Evolutionary conservation across 106 monocot genomes (phyloP), one percentile per base, ranked within the genome.

Genomic region (Dioscorea dumetorum): DNA sequence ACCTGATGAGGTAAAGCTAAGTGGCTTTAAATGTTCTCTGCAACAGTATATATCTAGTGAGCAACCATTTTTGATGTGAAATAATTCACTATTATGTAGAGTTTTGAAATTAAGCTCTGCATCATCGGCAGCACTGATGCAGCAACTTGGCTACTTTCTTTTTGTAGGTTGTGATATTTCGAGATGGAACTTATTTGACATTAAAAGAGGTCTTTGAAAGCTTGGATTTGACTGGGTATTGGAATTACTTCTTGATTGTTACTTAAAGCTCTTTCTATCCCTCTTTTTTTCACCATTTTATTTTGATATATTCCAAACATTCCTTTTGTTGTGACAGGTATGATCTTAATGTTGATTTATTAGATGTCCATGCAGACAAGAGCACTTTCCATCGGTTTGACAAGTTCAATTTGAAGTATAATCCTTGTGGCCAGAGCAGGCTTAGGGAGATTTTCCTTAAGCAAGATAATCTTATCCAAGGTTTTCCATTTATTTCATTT

Each of bases 351-450:
- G 97, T 99, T 60, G 97, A 99, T 75, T 72, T 99, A 33, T 70
- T 99, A 72, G 97, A 99, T 85, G 97, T 99, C 22, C 97, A 99
- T 79, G 97, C 97, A 54, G 97, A 99, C 79, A 99, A 99, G 83
- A 99, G 97, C 67, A 99, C 97, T 32, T 99, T 99, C 74, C 97
- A 99, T 79, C 92, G 97, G 31, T 99, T 99, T 83, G 97, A 99
- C 71, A 99, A 92, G 63, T 99, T 99, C 71, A 99, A 99, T 74
- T 78, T 99, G 21, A 99, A 99, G 78, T 99, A 99, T 58, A 99
- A 99, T 77, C 97, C 97, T 13, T 99, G 97, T 73, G 92, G 97
- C 12, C 97, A 99, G 51, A 99, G 97, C 79, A 79, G 97, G 76
- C 87, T 99, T 7, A 87, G 97, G 61, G 97, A 99, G 72, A 99